phyloP scores from a whole-genome alignment of 768 basidiomycete genomes.

The Termitomyces titanicus region DNA sequence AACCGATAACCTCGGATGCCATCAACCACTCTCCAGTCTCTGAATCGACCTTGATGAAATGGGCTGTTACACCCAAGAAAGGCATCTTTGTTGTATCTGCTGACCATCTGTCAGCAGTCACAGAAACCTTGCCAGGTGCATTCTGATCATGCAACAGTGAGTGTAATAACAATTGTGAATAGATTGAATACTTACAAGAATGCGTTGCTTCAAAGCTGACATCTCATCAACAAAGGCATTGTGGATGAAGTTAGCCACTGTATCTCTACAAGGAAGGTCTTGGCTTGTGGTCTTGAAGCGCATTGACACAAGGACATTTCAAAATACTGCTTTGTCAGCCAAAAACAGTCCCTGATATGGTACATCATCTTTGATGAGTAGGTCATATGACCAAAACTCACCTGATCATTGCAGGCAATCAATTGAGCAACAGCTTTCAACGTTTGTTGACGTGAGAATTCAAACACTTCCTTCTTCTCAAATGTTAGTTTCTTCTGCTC shows the following conservation, averaged over 20 bases:
- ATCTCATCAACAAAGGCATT: neutral
- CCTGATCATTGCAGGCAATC: neutral
- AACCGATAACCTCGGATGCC: neutral
- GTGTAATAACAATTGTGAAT: neutral
- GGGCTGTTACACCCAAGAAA: constrained; percentile 14
- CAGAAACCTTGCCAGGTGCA: constrained; percentile 16
- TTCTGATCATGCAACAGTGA: neutral
- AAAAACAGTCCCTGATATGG: neutral
- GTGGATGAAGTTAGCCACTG: neutral
- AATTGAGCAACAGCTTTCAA: neutral
- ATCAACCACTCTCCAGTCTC: neutral
- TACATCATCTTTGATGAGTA: neutral
- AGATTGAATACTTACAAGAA: neutral
- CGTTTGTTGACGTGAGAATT: neutral
- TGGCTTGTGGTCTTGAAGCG: neutral
- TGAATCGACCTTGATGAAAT: constrained; percentile 3
- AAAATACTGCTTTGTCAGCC: neutral
- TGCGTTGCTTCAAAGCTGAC: neutral
- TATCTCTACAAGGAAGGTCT: neutral
- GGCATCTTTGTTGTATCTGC: constrained; percentile 13
- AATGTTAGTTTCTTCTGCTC: neutral
- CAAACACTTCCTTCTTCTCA: neutral
- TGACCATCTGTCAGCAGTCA: constrained; percentile 17
- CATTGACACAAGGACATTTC: neutral
- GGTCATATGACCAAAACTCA: neutral